These are phyloP conservation scores for Vitis hybrid DNA, from an alignment of 177 flowering plant genomes.

Conservation along the genomic window DNA sequence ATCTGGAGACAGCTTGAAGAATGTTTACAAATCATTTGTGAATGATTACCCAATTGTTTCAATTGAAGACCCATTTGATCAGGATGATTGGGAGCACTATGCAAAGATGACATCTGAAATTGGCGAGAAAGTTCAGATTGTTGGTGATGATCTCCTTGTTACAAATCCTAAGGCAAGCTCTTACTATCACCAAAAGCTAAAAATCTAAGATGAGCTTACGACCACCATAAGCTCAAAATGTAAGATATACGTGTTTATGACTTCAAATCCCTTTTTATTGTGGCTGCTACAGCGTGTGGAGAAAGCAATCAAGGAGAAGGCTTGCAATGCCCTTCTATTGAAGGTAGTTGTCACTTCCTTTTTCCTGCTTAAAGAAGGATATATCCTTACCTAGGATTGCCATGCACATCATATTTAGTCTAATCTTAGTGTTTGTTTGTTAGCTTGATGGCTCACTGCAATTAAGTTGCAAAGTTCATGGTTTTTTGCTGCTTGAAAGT, in stretches of 20 bases:
- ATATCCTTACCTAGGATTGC: too few species aligned
- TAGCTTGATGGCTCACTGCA: too few species aligned
- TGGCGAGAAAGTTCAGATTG: conserved; percentile 77
- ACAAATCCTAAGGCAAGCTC: conserved; percentile 80
- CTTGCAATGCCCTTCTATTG: conserved; percentile 78
- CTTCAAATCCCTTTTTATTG: background rate
- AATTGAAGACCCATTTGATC: conserved; percentile 94
- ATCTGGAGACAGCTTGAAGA: conserved; percentile 72
- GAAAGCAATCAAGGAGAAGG: conserved; percentile 65
- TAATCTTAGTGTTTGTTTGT: too few species aligned
- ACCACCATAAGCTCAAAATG: too few species aligned
- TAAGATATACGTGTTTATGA: background rate
- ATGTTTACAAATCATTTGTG: conserved; percentile 80
- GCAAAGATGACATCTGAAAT: conserved; percentile 61
- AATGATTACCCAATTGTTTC: conserved; percentile 85
- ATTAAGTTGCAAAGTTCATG: too few species aligned
- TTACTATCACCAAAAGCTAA: background rate
- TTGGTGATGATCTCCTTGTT: conserved; percentile 90
- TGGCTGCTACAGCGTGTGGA: conserved; percentile 47
- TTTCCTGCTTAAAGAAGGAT: background rate
- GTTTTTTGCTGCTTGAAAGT: too few species aligned
- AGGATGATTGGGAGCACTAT: conserved; percentile 94
- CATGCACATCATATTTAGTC: too few species aligned
- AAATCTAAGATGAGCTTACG: too few species aligned
- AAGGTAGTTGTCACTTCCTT: conserved; percentile 40